These are phyloP conservation scores for Dactylellina leptospora DNA, from an alignment of 2,329 filamentous ascomycete genomes.

Conservation along the genomic window DNA sequence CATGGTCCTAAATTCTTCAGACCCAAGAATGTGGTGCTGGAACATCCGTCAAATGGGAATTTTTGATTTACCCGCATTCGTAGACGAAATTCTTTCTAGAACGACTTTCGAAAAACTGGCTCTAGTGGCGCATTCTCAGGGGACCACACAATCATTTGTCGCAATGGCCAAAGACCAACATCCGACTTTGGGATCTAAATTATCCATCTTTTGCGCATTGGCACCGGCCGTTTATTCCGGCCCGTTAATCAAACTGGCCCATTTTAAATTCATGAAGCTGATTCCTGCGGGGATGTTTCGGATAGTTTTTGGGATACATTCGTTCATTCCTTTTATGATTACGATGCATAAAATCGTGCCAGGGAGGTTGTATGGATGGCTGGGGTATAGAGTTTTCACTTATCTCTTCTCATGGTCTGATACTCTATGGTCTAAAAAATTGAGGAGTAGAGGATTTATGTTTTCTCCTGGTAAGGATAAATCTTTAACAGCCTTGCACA, in stretches of 20 bases:
- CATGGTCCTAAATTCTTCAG: conserved; percentile 72
- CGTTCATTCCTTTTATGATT: conserved; percentile 95
- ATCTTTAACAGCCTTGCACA: too few species aligned
- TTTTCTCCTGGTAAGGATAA: conserved; percentile 71
- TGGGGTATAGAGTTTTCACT: conserved; percentile 88
- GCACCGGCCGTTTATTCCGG: conserved; percentile 92
- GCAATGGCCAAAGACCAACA: conserved; percentile 89
- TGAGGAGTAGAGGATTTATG: conserved; percentile 85
- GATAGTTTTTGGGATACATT: conserved; percentile 86
- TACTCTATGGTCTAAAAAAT: conserved; percentile 79
- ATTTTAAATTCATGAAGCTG: conserved; percentile 88
- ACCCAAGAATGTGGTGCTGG: conserved; percentile 97
- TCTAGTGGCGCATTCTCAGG: conserved; percentile 87
- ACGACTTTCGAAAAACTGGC: conserved; percentile 85
- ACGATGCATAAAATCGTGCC: conserved; percentile 75
- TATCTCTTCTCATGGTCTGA: conserved; percentile 92
- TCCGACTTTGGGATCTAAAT: conserved; percentile 80
- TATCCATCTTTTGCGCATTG: conserved; percentile 89
- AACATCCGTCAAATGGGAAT: conserved; percentile 94
- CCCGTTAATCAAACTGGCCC: conserved; percentile 82
- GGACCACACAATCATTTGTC: conserved; percentile 86
- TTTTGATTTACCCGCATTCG: conserved; percentile 82
- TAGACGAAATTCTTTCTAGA: conserved; percentile 79
- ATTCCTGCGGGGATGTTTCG: conserved; percentile 80
- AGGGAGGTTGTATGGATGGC: conserved; percentile 74